Percentiles rank a stretch among this genome's conserved stretches.
These are phyloP conservation scores for Phalaenopsis equestris DNA, from an alignment of 106 monocot genomes.

Conservation along the genomic window DNA sequence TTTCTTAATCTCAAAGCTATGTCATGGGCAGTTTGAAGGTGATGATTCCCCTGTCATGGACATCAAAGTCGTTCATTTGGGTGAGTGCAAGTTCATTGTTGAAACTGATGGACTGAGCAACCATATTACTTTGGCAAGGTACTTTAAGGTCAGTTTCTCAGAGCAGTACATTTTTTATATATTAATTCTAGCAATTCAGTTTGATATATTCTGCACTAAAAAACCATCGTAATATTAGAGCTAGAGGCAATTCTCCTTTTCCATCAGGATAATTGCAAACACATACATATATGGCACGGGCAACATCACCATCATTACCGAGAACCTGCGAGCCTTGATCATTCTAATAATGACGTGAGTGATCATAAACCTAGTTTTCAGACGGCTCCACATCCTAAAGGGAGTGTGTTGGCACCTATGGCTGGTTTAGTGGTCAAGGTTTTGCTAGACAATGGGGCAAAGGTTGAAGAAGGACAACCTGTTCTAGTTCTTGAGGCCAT, in stretches of 20 bases:
- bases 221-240: not conserved
- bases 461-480: slow-evolving; percentile 75
- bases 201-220: not conserved
- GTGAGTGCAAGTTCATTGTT: slow-evolving; percentile 54
- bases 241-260: not conserved
- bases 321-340: slow-evolving; percentile 35
- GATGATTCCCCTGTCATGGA: slow-evolving; percentile 35
- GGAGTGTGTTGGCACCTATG: slow-evolving; percentile 93
- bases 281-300: slow-evolving; percentile 86
- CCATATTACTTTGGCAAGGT: slow-evolving; percentile 53
- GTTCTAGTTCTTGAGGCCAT: slow-evolving; percentile 91
- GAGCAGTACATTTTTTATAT: not conserved
- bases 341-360: slow-evolving; percentile 36
- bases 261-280: slow-evolving; percentile 56
- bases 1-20: not conserved
- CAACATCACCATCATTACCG: slow-evolving; percentile 69
- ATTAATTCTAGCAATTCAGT: not conserved
- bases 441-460: slow-evolving; percentile 63
- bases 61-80: slow-evolving; percentile 43
- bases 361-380: slow-evolving; percentile 27
- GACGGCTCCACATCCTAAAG: slow-evolving; percentile 47
- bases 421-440: slow-evolving; percentile 90
- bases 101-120: slow-evolving; percentile 51
- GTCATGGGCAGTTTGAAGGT: slow-evolving; percentile 42
- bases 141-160: slow-evolving; percentile 39